Percentiles rank a stretch among this genome's conserved stretches.
Evolutionary conservation across 2,329 filamentous ascomycete species (phyloP).

Genomic region (Aspergillus caelatus): DNA sequence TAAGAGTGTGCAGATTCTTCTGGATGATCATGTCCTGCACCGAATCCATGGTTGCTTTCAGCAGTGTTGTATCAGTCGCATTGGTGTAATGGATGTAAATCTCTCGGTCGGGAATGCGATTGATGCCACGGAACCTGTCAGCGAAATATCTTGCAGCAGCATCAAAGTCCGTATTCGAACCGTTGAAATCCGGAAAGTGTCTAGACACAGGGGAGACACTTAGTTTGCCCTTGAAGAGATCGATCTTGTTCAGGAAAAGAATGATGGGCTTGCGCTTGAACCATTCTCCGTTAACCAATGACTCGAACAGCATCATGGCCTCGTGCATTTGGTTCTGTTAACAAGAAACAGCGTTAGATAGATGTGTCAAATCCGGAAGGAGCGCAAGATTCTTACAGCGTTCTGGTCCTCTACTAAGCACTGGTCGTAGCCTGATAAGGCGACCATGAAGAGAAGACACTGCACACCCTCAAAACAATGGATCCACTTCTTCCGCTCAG

Average conservation of each 20-base stretch:
- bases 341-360: constrained; percentile 16
- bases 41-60: constrained; percentile 84
- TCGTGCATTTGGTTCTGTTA: constrained; percentile 86
- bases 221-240: constrained; percentile 79
- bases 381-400: constrained; percentile 65
- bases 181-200: constrained; percentile 78
- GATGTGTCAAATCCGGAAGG: not conserved
- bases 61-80: constrained; percentile 68
- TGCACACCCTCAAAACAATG: constrained; percentile 96
- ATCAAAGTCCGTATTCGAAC: constrained; percentile 71
- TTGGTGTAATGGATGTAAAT: constrained; percentile 64
- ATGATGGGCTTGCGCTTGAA: constrained; percentile 81
- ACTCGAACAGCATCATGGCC: constrained; percentile 83
- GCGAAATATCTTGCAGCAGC: constrained; percentile 79
- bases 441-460: constrained; percentile 88
- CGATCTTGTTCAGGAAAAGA: constrained; percentile 86
- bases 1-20: constrained; percentile 77
- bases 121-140: constrained; percentile 77
- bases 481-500: constrained; percentile 96
- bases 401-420: constrained; percentile 95
- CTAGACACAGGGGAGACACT: constrained; percentile 69
- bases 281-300: constrained; percentile 83
- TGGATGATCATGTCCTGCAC: constrained; percentile 89
- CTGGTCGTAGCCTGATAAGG: constrained; percentile 95
- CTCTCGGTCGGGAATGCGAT: constrained; percentile 62